phyloP scores from a whole-genome alignment of 1,139 yeast genomes.

The Sugiyamaella grinbergsii region DNA sequence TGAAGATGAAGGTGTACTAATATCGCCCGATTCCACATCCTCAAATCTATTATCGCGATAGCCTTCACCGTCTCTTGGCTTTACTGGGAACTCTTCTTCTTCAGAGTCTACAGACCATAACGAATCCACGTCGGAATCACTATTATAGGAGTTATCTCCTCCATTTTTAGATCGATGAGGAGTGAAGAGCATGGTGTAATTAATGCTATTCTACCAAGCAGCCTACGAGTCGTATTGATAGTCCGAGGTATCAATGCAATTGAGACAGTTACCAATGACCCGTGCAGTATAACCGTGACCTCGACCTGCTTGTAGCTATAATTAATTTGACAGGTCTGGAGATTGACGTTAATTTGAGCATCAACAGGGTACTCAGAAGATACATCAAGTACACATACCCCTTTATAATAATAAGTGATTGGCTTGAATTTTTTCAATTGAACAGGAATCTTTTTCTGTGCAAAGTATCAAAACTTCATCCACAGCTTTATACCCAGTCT shows the following conservation, averaged over 20 bases:
- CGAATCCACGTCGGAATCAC: constrained; percentile 27
- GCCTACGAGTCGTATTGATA: not conserved
- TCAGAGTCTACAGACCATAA: constrained; percentile 27
- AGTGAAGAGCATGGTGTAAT: constrained; percentile 19
- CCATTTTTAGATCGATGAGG: constrained; percentile 20
- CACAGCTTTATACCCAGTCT: too few relatives aligned
- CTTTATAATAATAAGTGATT: not conserved
- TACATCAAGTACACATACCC: not conserved
- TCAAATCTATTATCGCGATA: not conserved
- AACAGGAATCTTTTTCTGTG: too few relatives aligned
- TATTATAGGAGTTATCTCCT: constrained; percentile 20
- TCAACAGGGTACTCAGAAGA: too few relatives aligned
- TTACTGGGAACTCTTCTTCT: constrained; percentile 32
- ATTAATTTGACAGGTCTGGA: too few relatives aligned
- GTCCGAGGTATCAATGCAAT: too few relatives aligned
- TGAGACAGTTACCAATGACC: too few relatives aligned
- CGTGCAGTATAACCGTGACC: too few relatives aligned
- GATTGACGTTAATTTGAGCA: too few relatives aligned
- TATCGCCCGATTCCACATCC: not conserved
- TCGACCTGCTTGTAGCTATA: too few relatives aligned
- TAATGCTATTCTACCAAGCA: not conserved
- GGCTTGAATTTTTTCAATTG: not conserved
- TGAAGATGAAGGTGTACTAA: not conserved
- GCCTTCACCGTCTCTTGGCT: constrained; percentile 17
- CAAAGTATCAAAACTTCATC: too few relatives aligned